Evolutionary conservation across 139 green algal genomes (phyloP).

Genomic region (Picocystis salinarum): DNA sequence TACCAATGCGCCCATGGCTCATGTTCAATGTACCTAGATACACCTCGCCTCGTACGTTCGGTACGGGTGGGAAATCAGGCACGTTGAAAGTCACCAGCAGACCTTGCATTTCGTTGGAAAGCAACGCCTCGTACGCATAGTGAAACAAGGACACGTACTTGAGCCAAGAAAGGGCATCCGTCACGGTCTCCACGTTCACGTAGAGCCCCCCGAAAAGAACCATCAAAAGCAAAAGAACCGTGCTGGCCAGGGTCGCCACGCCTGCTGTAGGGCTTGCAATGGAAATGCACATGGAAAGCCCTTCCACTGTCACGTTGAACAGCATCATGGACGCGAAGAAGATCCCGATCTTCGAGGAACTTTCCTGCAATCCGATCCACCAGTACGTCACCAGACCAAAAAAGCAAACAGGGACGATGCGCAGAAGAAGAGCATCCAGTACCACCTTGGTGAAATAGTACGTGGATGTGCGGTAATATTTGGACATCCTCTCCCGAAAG

Average conservation of each 20-base stretch:
- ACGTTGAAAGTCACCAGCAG: slow-evolving; percentile 2
- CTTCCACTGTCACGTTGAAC: slow-evolving; percentile 28
- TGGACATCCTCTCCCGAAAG: slow-evolving; percentile 16
- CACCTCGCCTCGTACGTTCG: no score
- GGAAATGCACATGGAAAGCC: slow-evolving; percentile 33
- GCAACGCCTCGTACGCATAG: slow-evolving; percentile 1
- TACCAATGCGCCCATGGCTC: no score
- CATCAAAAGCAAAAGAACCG: slow-evolving; percentile 48
- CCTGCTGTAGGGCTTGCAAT: slow-evolving; percentile 21
- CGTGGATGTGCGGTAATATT: slow-evolving; percentile 32
- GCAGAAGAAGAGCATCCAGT: slow-evolving; percentile 52
- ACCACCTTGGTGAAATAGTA: slow-evolving; percentile 41
- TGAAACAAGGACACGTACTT: slow-evolving; percentile 3
- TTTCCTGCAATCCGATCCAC: slow-evolving; percentile 28
- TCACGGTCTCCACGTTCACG: slow-evolving; percentile 30
- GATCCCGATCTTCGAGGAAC: slow-evolving; percentile 4
- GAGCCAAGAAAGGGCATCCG: slow-evolving; percentile 1
- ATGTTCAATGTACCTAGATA: no score
- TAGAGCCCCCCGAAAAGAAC: slow-evolving; percentile 53
- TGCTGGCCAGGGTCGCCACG: slow-evolving; percentile 44
- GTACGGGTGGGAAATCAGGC: not conserved
- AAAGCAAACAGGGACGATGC: slow-evolving; percentile 25
- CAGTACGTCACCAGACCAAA: slow-evolving; percentile 25
- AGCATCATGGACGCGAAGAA: slow-evolving; percentile 21
- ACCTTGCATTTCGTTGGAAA: slow-evolving; percentile 1